Percentiles rank a stretch among this genome's conserved stretches.
phyloP scores from a whole-genome alignment of 441 rosid species.

The Isatis lusitanica region DNA sequence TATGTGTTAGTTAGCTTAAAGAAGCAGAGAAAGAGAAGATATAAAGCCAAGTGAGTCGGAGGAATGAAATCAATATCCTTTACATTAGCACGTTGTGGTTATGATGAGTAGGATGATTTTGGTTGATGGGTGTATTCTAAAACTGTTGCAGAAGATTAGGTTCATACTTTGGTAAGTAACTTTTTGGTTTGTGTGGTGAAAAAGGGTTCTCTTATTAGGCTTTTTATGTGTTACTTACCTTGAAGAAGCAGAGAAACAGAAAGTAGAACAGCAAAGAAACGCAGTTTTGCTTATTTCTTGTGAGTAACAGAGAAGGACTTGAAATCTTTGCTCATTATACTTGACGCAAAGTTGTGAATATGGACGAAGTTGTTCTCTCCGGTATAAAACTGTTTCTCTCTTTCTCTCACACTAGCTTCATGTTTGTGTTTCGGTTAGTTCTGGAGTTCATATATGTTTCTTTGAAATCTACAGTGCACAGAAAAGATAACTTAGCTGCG shows the following conservation, averaged over 20 bases:
- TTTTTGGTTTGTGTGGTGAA: not conserved
- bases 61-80: too few species aligned
- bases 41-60: too few species aligned
- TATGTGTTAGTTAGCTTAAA: too few species aligned
- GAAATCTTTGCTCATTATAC: constrained; percentile 89
- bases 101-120: too few species aligned
- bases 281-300: not conserved
- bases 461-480: constrained; percentile 56
- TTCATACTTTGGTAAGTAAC: too few species aligned
- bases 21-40: too few species aligned
- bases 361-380: constrained; percentile 80
- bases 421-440: not conserved
- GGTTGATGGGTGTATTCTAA: too few species aligned
- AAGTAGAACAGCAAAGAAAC: not conserved
- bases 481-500: constrained; percentile 63
- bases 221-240: not conserved
- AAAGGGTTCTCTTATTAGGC: not conserved
- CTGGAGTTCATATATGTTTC: not conserved
- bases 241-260: not conserved
- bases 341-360: constrained; percentile 76
- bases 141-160: too few species aligned
- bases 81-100: too few species aligned
- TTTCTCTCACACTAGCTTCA: not conserved
- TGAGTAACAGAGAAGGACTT: constrained; percentile 63
- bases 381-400: constrained; percentile 37